Conservation (phyloP, 148 eudicot genomes). For the Nepenthes gracilis region DNA sequence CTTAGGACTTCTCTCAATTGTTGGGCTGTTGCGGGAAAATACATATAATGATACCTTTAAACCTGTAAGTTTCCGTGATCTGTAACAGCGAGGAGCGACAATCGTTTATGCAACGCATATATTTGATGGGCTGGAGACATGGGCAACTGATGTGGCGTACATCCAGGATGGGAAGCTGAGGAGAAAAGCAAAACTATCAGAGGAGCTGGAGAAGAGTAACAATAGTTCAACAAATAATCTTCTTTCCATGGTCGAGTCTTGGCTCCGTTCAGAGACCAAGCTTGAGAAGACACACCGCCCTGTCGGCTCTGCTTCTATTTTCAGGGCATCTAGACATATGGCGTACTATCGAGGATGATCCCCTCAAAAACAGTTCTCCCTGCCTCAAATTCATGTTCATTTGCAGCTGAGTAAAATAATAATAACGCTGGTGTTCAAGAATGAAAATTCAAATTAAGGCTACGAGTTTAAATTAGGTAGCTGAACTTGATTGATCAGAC, state of each 20-base stretch:
- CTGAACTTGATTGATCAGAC: no score
- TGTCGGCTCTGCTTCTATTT: constrained; percentile 47
- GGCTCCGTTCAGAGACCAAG: constrained; percentile 83
- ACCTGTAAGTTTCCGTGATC: neutral
- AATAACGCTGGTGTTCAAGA: no score
- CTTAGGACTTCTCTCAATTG: no score
- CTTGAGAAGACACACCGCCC: constrained; percentile 56
- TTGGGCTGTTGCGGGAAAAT: no score
- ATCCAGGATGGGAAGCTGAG: constrained; percentile 71
- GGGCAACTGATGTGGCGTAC: constrained; percentile 95
- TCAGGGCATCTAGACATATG: constrained; percentile 87
- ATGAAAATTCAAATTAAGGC: no score
- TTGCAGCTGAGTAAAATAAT: no score
- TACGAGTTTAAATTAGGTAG: no score
- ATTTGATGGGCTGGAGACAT: constrained; percentile 89
- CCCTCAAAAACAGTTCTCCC: no score
- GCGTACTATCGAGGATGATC: constrained; percentile 65
- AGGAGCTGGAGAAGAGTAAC: constrained; percentile 47
- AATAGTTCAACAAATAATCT: constrained; percentile 49
- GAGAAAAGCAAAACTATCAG: constrained; percentile 63
- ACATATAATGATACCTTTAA: neutral
- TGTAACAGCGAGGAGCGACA: constrained; percentile 83
- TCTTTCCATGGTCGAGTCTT: constrained; percentile 84
- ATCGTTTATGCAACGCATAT: constrained; percentile 95
- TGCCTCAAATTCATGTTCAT: no score